Evolutionary conservation across 2,329 filamentous ascomycete species (phyloP), one percentile per base, ranked within the genome.

Genomic region (Ophiostoma fasciatum): DNA sequence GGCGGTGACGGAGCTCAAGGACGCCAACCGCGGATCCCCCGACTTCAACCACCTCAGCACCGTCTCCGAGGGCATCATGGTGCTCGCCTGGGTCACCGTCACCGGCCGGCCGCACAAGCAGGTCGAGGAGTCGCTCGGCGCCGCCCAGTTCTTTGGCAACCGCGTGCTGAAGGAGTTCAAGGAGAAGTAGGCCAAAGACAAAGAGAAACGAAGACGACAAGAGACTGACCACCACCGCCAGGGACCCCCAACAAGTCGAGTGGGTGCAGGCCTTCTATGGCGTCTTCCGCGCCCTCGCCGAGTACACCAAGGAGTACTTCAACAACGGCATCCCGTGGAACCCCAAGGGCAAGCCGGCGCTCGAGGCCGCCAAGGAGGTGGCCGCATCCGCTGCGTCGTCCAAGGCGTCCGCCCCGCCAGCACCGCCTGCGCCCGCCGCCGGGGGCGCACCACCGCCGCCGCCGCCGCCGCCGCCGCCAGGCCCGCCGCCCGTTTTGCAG

Each of bases 221-320:
- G n/a, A n/a, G n/a, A n/a, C n/a, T n/a, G n/a, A n/a, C n/a, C n/a
- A n/a, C n/a, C n/a, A n/a, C n/a, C n/a, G 18, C 13, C 35, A 90
- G 82, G 61, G 82, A 88, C 50, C 68, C 72, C 37, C 73, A 74
- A 49, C 82, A 94, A 49, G 70, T 87, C 37, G 78, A 90, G 51
- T 98, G 87, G 74, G 75, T 94, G 23, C 82, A 88, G 50, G 68
- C 84, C n/a, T 94, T 92, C 62, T 93, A 93, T 59, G 76, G 78
- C 49, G 71, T 94, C 41, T 92, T 94, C 64, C 82, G 79, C 49
- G 77, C 85, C 21, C 74, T 98, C 29, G 65, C 74, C 39, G 76
- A 79, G 34, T 94, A 92, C 54, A 75, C 90, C 46, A 88, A 88
- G 61, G 74, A 83, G 48, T 75, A 88, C 54, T 92, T 82, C 54